Evolutionary conservation across 1,284 basidiomycete genomes (phyloP).

Genomic region (Sanghuangporus sanghuang): DNA sequence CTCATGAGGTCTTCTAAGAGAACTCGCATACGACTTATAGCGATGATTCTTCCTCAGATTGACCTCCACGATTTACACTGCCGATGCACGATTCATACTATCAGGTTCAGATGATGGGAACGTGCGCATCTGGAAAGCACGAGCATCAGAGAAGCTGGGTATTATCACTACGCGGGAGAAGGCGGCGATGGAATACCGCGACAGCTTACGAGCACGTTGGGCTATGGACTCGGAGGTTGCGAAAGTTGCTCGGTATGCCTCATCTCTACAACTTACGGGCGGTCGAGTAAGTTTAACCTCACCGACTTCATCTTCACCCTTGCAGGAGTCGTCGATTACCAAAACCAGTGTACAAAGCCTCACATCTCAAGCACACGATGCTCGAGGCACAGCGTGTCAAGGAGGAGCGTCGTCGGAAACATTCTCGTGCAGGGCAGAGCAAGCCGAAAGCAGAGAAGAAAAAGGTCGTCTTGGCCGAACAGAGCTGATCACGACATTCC

Average conservation of each 20-base stretch:
- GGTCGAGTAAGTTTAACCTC: neutral
- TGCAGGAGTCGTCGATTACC: constrained; percentile 81
- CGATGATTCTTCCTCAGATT: constrained; percentile 38
- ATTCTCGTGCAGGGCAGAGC: constrained; percentile 76
- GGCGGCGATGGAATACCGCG: constrained; percentile 89
- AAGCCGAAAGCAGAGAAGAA: constrained; percentile 93
- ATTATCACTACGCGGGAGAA: constrained; percentile 89
- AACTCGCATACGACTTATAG: neutral
- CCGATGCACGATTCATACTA: constrained; percentile 90
- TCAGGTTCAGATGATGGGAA: constrained; percentile 97
- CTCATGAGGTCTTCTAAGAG: too few relatives aligned
- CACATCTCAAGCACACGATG: constrained; percentile 91
- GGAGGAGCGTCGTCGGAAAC: constrained; percentile 89
- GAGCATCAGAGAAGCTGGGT: constrained; percentile 90
- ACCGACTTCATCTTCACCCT: neutral
- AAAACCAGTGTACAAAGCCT: constrained; percentile 84
- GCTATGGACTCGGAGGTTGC: constrained; percentile 79
- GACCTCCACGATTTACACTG: constrained; percentile 74
- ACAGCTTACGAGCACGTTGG: constrained; percentile 88
- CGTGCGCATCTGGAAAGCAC: constrained; percentile 94
- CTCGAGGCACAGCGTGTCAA: constrained; percentile 86
- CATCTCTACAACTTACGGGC: neutral
- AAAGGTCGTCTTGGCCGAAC: constrained; percentile 77
- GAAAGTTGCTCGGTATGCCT: constrained; percentile 70
- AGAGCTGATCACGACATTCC: constrained; percentile 38